phyloP scores from a whole-genome alignment of 495 filamentous ascomycete species.

The Emericellopsis terricola region DNA sequence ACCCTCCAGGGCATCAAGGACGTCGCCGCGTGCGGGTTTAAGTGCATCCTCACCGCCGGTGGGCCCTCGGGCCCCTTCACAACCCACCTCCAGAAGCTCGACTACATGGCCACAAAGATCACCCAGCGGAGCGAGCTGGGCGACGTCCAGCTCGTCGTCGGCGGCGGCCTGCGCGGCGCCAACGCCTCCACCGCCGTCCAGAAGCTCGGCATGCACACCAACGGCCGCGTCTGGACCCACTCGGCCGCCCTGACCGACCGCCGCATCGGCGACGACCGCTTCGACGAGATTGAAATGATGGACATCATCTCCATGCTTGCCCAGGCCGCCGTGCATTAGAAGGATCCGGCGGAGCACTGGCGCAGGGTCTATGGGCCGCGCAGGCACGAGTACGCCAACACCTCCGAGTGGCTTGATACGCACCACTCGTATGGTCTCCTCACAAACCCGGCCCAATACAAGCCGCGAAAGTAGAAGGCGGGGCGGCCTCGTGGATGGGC shows the following conservation, averaged over 20 bases:
- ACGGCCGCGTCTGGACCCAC: conserved; percentile 12
- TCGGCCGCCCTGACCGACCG: conserved; percentile 14
- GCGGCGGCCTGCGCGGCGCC: conserved; percentile 19
- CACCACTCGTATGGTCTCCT: no score
- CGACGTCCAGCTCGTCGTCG: conserved; percentile 18
- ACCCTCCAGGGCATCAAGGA: conserved; percentile 7
- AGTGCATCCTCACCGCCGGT: conserved; percentile 22
- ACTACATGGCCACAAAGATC: conserved; percentile 8
- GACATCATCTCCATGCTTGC: not conserved
- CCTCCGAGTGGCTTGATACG: no score
- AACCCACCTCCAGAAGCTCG: conserved; percentile 10
- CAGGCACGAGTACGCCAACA: no score
- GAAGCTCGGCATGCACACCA: conserved; percentile 5
- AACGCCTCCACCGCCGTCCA: conserved; percentile 10
- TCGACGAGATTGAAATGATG: not conserved
- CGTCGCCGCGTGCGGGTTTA: conserved; percentile 13
- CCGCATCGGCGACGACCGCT: conserved; percentile 7
- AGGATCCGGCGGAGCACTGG: conserved; percentile 1
- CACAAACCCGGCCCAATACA: no score
- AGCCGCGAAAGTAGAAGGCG: no score
- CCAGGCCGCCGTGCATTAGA: not conserved
- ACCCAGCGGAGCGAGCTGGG: not conserved
- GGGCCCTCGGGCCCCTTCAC: conserved; percentile 14
- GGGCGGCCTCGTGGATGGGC: no score
- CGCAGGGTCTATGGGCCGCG: not conserved